These are phyloP conservation scores for Pseudoperonospora humuli DNA, from an alignment of 352 stramenopile species.

Conservation along the genomic window DNA sequence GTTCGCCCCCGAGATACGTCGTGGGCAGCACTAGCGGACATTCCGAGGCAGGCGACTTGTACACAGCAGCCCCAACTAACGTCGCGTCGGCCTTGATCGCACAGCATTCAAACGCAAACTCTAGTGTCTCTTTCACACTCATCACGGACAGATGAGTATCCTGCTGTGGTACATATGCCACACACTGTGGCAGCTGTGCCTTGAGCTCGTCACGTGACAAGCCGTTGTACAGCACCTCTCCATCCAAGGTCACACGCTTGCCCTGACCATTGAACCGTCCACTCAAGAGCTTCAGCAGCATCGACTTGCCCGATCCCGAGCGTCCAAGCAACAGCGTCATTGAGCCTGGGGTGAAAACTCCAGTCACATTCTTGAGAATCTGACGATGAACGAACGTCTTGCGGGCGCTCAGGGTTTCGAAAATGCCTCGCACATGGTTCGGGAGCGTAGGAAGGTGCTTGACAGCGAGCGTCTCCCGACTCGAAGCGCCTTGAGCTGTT, in stretches of 20 bases:
- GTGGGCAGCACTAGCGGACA: slow-evolving; percentile 20
- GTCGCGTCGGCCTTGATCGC: slow-evolving; percentile 20
- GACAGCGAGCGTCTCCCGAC: slow-evolving; percentile 21
- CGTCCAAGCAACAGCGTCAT: slow-evolving; percentile 47
- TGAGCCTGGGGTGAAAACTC: slow-evolving; percentile 30
- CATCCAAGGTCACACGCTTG: slow-evolving; percentile 17
- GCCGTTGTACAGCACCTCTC: slow-evolving; percentile 41
- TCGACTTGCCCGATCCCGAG: slow-evolving; percentile 41
- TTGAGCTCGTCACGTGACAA: slow-evolving; percentile 20
- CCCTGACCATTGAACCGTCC: slow-evolving; percentile 20
- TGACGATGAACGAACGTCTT: slow-evolving; percentile 36
- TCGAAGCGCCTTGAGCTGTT: slow-evolving; percentile 15
- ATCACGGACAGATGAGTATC: slow-evolving; percentile 81
- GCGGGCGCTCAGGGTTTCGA: slow-evolving; percentile 25
- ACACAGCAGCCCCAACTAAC: slow-evolving; percentile 8
- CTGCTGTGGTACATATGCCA: slow-evolving; percentile 39
- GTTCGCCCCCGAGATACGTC: slow-evolving; percentile 32
- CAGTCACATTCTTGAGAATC: slow-evolving; percentile 36
- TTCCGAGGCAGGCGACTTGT: slow-evolving; percentile 18
- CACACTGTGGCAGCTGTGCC: slow-evolving; percentile 32
- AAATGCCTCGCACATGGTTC: slow-evolving; percentile 38
- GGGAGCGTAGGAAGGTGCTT: slow-evolving; percentile 44
- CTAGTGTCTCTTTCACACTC: slow-evolving; percentile 90
- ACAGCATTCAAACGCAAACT: slow-evolving; percentile 87
- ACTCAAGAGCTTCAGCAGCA: slow-evolving; percentile 38